Percentiles rank a stretch among this genome's conserved stretches.
Conservation (phyloP, 805 yeast genomes). For the Candida odintsovae region DNA sequence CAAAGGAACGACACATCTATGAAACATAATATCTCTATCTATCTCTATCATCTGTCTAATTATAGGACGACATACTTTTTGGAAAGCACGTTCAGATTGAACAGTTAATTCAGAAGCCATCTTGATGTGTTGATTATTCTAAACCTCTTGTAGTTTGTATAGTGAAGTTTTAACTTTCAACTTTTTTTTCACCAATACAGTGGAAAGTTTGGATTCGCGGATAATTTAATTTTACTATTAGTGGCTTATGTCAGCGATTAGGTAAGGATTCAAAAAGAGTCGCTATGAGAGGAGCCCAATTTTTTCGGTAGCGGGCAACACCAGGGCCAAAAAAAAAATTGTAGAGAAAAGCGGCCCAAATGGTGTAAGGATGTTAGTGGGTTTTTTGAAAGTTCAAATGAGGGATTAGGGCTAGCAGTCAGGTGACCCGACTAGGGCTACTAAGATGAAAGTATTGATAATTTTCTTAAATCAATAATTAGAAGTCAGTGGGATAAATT, state of each 20-base stretch:
- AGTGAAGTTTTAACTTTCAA: not conserved
- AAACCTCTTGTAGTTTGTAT: slow-evolving; percentile 18
- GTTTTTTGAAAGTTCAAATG: not conserved
- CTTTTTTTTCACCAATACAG: slow-evolving; percentile 4
- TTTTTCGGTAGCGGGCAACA: not conserved
- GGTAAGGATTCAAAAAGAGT: not conserved
- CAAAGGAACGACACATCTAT: not conserved
- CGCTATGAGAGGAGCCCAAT: not conserved
- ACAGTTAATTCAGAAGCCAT: slow-evolving; percentile 99
- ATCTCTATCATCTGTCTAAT: not conserved
- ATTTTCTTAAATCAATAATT: too few species aligned
- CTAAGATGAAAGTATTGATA: too few species aligned
- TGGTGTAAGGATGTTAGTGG: not conserved
- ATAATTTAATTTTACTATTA: not conserved
- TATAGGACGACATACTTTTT: slow-evolving; percentile 72
- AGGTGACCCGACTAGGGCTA: not conserved
- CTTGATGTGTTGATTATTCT: slow-evolving; percentile 29
- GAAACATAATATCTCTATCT: not conserved
- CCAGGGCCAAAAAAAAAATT: too few species aligned
- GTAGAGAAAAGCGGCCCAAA: not conserved
- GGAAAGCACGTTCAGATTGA: slow-evolving; percentile 99
- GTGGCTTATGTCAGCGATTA: not conserved
- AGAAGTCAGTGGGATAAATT: too few species aligned
- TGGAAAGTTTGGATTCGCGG: slow-evolving; percentile 1
- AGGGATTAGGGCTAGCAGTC: not conserved